phyloP scores from a whole-genome alignment of 371 early-diverging fungal genomes.

The Apophysomyces elegans region DNA sequence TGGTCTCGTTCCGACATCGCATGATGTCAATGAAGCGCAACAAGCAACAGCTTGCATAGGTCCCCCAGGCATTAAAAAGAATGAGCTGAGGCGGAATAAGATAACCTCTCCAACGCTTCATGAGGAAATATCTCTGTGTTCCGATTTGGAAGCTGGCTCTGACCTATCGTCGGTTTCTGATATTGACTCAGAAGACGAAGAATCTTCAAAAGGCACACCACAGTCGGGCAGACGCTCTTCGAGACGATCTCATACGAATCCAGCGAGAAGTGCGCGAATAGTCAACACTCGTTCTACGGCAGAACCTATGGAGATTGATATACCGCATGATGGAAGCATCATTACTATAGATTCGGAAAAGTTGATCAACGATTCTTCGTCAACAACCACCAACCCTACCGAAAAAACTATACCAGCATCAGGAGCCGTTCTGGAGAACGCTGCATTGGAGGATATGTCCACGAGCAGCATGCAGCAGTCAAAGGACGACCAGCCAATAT shows the following conservation, averaged over 20 bases:
- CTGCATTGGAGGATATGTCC: background rate
- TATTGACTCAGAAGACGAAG: constrained; percentile 6
- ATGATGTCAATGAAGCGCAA: background rate
- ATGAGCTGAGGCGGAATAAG: background rate
- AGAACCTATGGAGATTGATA: background rate
- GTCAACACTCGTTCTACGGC: background rate
- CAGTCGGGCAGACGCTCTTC: background rate
- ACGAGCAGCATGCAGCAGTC: background rate
- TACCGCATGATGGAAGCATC: no score
- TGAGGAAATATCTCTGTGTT: constrained; percentile 1
- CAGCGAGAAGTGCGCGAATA: background rate
- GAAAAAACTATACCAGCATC: background rate
- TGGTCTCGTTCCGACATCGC: constrained; percentile 1
- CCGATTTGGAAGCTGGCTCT: constrained; percentile 8
- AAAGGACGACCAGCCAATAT: background rate
- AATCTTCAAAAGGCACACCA: background rate
- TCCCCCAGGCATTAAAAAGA: background rate
- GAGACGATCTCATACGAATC: background rate
- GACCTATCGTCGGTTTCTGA: constrained; percentile 5
- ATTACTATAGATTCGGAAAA: background rate
- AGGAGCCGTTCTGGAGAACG: background rate
- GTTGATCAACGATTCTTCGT: background rate
- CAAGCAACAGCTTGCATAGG: background rate
- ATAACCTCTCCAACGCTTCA: background rate
- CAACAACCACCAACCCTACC: background rate